phyloP scores from a whole-genome alignment of 2,329 filamentous ascomycete species.

The Chaetomium strumarium region DNA sequence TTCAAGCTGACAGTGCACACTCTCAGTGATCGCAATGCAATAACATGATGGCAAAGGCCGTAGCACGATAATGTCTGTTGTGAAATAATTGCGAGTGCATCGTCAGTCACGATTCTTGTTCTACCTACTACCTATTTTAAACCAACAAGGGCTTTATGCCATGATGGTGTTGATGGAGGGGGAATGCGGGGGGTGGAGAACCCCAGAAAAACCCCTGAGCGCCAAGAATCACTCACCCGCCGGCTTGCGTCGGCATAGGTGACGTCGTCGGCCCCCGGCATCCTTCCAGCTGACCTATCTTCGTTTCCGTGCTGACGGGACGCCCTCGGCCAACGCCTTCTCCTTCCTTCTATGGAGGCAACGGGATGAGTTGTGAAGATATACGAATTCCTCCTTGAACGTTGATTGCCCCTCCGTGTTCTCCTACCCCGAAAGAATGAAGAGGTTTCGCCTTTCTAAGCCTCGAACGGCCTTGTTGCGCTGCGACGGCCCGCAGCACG shows the following conservation, averaged over 20 bases:
- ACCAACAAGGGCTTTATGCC: too few relatives aligned
- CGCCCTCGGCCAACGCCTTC: background rate
- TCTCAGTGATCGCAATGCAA: too few relatives aligned
- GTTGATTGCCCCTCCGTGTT: background rate
- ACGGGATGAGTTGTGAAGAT: constrained; percentile 1
- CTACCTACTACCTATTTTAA: too few relatives aligned
- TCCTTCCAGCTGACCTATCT: constrained; percentile 8
- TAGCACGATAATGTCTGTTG: too few relatives aligned
- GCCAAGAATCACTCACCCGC: constrained; percentile 11
- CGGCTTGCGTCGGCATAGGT: constrained; percentile 27
- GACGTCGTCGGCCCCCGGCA: constrained; percentile 21
- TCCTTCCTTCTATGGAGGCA: constrained; percentile 11
- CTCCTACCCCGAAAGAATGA: constrained; percentile 15
- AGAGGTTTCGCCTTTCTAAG: constrained; percentile 15
- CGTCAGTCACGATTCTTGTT: too few relatives aligned
- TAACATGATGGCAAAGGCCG: too few relatives aligned
- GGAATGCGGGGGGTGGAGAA: background rate
- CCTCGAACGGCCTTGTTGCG: constrained; percentile 5
- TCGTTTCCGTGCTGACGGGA: background rate
- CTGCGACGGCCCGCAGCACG: constrained; percentile 14
- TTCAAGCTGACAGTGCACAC: too few relatives aligned
- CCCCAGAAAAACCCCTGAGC: constrained; percentile 4
- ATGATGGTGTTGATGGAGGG: too few relatives aligned
- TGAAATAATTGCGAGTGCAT: too few relatives aligned
- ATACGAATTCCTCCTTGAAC: background rate